Percentiles rank a stretch among this genome's conserved stretches.
phyloP scores from a whole-genome alignment of 495 filamentous ascomycete genomes.

The Terfezia boudieri region DNA sequence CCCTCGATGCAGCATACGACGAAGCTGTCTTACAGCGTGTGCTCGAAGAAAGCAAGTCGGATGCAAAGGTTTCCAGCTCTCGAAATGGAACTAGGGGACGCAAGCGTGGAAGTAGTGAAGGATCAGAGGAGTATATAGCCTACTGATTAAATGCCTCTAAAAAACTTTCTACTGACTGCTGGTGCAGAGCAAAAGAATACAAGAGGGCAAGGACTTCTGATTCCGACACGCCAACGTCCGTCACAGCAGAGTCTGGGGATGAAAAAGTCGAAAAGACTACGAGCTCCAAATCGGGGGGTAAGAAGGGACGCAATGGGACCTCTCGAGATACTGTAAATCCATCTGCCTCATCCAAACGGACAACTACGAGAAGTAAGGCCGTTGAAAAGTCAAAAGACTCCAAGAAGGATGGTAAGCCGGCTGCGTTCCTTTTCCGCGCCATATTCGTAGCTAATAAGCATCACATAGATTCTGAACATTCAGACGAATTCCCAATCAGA shows the following conservation, averaged over 20 bases:
- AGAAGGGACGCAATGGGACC: constrained; percentile 13
- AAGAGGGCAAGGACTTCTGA: constrained; percentile 23
- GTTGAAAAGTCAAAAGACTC: constrained; percentile 16
- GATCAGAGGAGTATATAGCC: constrained; percentile 55
- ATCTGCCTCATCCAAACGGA: constrained; percentile 12
- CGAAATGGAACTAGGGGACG: constrained; percentile 34
- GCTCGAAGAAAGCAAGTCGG: constrained; percentile 79
- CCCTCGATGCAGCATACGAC: constrained; percentile 82
- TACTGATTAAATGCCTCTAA: constrained; percentile 4
- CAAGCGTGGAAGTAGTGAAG: constrained; percentile 75
- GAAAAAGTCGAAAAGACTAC: constrained; percentile 15
- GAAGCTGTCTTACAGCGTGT: constrained; percentile 73
- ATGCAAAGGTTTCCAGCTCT: constrained; percentile 27
- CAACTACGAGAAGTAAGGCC: constrained; percentile 15
- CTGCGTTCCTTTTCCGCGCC: not conserved
- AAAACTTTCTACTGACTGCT: not conserved
- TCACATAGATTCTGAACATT: constrained; percentile 17
- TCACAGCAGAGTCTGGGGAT: constrained; percentile 14
- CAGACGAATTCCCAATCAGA: constrained; percentile 17
- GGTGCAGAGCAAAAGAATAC: constrained; percentile 22
- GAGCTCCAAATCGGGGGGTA: constrained; percentile 8
- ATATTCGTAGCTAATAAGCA: not conserved
- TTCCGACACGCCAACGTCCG: constrained; percentile 16
- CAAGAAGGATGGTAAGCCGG: constrained; percentile 16
- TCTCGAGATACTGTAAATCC: constrained; percentile 6